Evolutionary conservation across 768 basidiomycete species (phyloP), one percentile per base, ranked within the genome.

Genomic region (Pleurotus cornucopiae): DNA sequence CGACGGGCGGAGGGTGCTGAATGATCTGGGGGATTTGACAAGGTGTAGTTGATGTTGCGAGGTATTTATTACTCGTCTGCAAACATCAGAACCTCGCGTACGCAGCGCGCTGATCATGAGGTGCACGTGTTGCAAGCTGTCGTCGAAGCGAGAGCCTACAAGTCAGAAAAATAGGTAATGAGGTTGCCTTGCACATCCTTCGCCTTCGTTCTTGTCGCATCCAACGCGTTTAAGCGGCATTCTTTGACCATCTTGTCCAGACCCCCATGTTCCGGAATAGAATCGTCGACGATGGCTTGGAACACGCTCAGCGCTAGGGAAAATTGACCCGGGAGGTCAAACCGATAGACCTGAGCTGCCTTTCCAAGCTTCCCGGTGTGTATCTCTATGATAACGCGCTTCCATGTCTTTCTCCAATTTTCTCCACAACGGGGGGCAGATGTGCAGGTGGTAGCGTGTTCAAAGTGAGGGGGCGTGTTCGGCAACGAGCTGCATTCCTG

Each of bases 281-380:
- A 71, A 21, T 72, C 69, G 48, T 77, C 76, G 46, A 75, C 70
- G 14, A 79, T 62, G 44, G 76, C 77, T 65, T 75, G 75, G 55
- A 82, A 64, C 18, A 71, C 69, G 62, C 76, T 74, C 61, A 79
- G 78, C 12, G 76, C 76, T 43, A 81, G 67, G 73, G 74, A 75
- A 60, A 77, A 60, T 64, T 71, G 73, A 21, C 74, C 75, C 26
- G 78, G 56, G 43, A 81, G 66, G 60, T 82, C 81, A 14, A 57
- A 46, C 21, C 56, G 53, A 7, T 53, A 55, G 20, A 56, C 60
- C 23, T 38, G n/a, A 13, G 56, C 30, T 13, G 57, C 46, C 25
- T 48, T 46, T 7, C 38, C 43, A 5, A 51, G 52, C 9, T 48
- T 54, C 18, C 55, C 54, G 6, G 47, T 20, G 56, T 63, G 67